Percentiles rank a stretch among this genome's conserved stretches.
These are phyloP conservation scores for Magnusiomyces suaveolens DNA, from an alignment of 1,139 yeast species.

Conservation along the genomic window DNA sequence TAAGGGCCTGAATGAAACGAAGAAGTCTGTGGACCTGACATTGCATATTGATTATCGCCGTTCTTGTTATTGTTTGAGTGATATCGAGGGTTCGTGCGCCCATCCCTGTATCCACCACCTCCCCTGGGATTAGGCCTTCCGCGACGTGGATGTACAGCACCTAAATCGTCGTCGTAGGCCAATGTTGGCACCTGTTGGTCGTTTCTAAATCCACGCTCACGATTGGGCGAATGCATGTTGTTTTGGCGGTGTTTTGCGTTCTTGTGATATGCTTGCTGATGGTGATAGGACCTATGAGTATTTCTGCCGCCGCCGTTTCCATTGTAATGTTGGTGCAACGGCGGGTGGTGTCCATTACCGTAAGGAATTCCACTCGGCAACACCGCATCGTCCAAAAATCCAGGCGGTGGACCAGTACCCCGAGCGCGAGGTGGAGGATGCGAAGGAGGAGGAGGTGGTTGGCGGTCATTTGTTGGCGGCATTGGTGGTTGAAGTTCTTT, in stretches of 20 bases:
- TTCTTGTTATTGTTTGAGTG: neutral
- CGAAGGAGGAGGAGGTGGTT: neutral
- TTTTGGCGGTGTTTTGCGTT: neutral
- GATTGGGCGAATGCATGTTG: neutral
- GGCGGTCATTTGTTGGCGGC: neutral
- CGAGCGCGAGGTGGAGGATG: neutral
- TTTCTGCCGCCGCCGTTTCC: neutral
- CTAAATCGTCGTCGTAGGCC: neutral
- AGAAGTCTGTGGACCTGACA: neutral
- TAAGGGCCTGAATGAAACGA: no score
- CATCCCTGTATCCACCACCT: neutral
- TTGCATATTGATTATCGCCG: neutral
- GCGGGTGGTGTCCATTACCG: neutral
- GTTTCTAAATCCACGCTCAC: neutral
- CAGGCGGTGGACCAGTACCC: neutral
- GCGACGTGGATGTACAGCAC: neutral
- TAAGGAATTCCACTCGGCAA: neutral
- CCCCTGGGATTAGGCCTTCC: neutral
- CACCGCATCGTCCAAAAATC: neutral
- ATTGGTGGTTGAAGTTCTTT: slow-evolving; percentile 4
- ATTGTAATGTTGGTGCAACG: neutral
- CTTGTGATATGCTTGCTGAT: neutral
- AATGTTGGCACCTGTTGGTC: neutral
- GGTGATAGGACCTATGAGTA: neutral
- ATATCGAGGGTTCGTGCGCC: neutral